Evolutionary conservation across 495 filamentous ascomycete species (phyloP), one percentile per base, ranked within the genome.

Genomic region (Tuber calosporum): DNA sequence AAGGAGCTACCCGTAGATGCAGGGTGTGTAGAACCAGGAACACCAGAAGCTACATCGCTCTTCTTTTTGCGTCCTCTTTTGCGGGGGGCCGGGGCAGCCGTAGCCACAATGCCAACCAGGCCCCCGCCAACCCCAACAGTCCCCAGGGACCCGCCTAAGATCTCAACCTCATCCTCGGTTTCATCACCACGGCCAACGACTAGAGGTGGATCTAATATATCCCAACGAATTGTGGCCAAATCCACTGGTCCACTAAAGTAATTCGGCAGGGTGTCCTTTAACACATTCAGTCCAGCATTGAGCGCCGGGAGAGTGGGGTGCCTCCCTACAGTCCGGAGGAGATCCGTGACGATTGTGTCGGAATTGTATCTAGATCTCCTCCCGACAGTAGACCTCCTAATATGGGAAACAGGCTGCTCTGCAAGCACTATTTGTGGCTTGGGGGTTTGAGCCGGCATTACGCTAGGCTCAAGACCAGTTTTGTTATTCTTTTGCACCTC

Each of bases 161-260:
- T 30, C 42, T 76, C 75, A 36, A 53, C 72, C 22, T 72, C 73
- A 17, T 78, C 76, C 22, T 42, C 67, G 15, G 38, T 71, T 62
- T 77, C 75, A 66, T 73, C 72, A 36, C 69, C 48, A 22, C 38
- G 34, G 48, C 20, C 34, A 34, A 22, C 41, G 40, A 40, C 26
- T 20, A 73, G 69, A 9, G 42, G 77, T 7, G 88, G 87, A 80
- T 92, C 90, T 3, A 92, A 84, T 22, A 90, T 68, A 81, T 91
- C 90, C 90, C 90, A 93, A 41, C 85, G 82, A 36, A 93, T 83
- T 0, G 89, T 91, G n/a, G 81, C 81, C 19, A 92, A 78, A 79
- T 93, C 89, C 13, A 84, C 82, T 19, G 79, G 77, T 48, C 74
- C 69, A 70, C 83, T 83, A 2, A 89, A 79, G n/a, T 81, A 77